These are phyloP conservation scores for Quambalaria eucalypti DNA, from an alignment of 1,284 basidiomycete genomes.

Conservation along the genomic window DNA sequence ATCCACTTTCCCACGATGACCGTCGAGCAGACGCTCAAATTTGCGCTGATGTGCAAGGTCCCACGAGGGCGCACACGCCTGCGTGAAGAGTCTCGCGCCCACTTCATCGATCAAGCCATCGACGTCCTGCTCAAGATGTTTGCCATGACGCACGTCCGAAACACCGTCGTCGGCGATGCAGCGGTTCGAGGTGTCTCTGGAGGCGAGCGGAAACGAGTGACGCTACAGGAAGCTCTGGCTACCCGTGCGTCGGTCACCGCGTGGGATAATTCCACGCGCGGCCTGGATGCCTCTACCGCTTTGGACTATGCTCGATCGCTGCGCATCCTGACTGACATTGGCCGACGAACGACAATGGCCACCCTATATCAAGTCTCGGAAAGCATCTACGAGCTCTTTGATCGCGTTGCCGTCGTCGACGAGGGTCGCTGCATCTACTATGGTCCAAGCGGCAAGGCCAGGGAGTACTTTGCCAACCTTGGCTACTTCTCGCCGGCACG, in stretches of 20 bases:
- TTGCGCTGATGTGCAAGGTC: slow-evolving; percentile 31
- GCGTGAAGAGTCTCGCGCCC: slow-evolving; percentile 13
- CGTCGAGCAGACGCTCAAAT: slow-evolving; percentile 29
- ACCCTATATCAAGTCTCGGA: slow-evolving; percentile 37
- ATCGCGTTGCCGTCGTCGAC: slow-evolving; percentile 30
- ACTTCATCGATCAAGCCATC: slow-evolving; percentile 28
- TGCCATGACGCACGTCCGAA: slow-evolving; percentile 34
- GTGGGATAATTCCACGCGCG: slow-evolving; percentile 35
- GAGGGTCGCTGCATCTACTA: slow-evolving; percentile 48
- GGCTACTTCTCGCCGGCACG: slow-evolving; percentile 30
- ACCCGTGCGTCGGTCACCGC: slow-evolving; percentile 22
- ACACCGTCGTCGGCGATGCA: slow-evolving; percentile 37
- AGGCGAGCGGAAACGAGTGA: slow-evolving; percentile 34
- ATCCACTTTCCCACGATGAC: slow-evolving; percentile 34
- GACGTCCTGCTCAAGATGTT: slow-evolving; percentile 37
- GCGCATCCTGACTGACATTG: slow-evolving; percentile 29
- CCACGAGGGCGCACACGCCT: slow-evolving; percentile 16
- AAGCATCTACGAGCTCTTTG: slow-evolving; percentile 31
- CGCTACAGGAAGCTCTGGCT: slow-evolving; percentile 27
- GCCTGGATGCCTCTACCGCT: slow-evolving; percentile 33
- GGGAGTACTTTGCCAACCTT: slow-evolving; percentile 29
- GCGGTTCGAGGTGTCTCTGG: slow-evolving; percentile 34
- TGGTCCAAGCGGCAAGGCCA: slow-evolving; percentile 27
- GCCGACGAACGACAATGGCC: slow-evolving; percentile 33
- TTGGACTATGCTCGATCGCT: slow-evolving; percentile 33